Evolutionary conservation across 2,329 filamentous ascomycete species (phyloP).

Genomic region (Penicillium sp.): DNA sequence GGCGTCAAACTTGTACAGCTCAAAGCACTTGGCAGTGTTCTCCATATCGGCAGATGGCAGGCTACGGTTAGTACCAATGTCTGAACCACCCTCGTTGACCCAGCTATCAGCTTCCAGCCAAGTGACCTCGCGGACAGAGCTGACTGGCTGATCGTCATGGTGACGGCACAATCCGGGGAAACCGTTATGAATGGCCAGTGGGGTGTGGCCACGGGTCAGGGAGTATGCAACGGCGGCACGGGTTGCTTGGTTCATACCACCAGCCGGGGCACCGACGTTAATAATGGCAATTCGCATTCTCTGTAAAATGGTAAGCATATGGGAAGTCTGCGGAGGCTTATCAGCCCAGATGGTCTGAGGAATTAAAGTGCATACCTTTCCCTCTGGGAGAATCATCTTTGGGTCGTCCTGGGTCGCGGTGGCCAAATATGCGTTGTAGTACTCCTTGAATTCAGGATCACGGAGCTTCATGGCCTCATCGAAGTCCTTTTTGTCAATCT

Average conservation of each 20-base stretch:
- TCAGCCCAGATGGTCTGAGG: background rate
- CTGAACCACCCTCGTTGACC: conserved; percentile 94
- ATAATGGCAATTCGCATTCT: conserved; percentile 93
- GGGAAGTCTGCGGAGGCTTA: background rate
- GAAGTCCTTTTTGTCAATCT: conserved; percentile 84
- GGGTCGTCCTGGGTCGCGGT: conserved; percentile 81
- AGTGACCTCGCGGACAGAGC: conserved; percentile 78
- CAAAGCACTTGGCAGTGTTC: conserved; percentile 77
- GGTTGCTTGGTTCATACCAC: conserved; percentile 97
- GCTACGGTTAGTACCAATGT: conserved; percentile 96
- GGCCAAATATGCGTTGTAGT: conserved; percentile 85
- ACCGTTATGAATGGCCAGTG: conserved; percentile 91
- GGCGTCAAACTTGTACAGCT: conserved; percentile 83
- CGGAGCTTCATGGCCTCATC: conserved; percentile 81
- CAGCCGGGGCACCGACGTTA: conserved; percentile 92
- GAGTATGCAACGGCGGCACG: conserved; percentile 93
- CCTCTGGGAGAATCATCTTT: conserved; percentile 64
- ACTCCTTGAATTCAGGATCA: conserved; percentile 91
- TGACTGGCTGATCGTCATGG: conserved; percentile 76
- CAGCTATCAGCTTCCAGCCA: conserved; percentile 95
- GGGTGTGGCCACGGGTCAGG: conserved; percentile 84
- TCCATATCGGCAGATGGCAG: conserved; percentile 86
- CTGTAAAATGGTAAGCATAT: conserved; percentile 48
- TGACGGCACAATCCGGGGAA: conserved; percentile 93
- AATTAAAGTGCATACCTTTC: conserved; percentile 58